These are phyloP conservation scores for Pezicula radicicola DNA, from an alignment of 2,329 filamentous ascomycete species.

Conservation along the genomic window DNA sequence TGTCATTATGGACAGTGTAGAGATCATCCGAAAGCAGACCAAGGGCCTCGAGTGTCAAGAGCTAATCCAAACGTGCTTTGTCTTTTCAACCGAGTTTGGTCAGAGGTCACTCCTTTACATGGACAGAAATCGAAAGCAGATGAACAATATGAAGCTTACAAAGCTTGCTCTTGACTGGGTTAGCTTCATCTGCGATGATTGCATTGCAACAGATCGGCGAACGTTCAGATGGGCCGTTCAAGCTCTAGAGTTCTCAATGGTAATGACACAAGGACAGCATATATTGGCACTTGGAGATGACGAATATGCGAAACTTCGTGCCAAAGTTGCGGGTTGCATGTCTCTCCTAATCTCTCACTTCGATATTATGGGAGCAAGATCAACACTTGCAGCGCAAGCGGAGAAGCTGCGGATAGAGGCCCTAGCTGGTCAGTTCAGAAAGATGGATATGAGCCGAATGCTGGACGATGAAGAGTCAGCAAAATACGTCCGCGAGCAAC, in stretches of 20 bases:
- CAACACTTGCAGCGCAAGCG: constrained; percentile 87
- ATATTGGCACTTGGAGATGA: constrained; percentile 87
- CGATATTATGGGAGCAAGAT: constrained; percentile 96
- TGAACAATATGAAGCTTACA: constrained; percentile 96
- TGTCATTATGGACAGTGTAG: constrained; percentile 97
- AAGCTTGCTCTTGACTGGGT: constrained; percentile 96
- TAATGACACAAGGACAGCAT: constrained; percentile 90
- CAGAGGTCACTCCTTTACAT: constrained; percentile 93
- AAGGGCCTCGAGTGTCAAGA: constrained; percentile 85
- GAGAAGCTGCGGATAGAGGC: constrained; percentile 88
- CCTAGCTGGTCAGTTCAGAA: constrained; percentile 70
- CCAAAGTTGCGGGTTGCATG: constrained; percentile 96
- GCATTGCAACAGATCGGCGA: constrained; percentile 87
- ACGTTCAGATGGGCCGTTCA: constrained; percentile 97
- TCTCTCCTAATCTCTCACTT: constrained; percentile 96
- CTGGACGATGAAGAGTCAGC: constrained; percentile 84
- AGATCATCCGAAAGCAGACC: constrained; percentile 85
- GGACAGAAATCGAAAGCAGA: constrained; percentile 90
- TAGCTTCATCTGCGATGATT: constrained; percentile 96
- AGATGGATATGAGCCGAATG: constrained; percentile 71
- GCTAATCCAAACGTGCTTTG: constrained; percentile 95
- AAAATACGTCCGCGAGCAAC: constrained; percentile 70
- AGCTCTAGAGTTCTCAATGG: constrained; percentile 94
- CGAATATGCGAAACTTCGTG: constrained; percentile 78
- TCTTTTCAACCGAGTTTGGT: constrained; percentile 98